Percentiles rank a stretch among this genome's conserved stretches.
Conservation (phyloP, 495 filamentous ascomycete genomes). For the Penicillium malachiteum region DNA sequence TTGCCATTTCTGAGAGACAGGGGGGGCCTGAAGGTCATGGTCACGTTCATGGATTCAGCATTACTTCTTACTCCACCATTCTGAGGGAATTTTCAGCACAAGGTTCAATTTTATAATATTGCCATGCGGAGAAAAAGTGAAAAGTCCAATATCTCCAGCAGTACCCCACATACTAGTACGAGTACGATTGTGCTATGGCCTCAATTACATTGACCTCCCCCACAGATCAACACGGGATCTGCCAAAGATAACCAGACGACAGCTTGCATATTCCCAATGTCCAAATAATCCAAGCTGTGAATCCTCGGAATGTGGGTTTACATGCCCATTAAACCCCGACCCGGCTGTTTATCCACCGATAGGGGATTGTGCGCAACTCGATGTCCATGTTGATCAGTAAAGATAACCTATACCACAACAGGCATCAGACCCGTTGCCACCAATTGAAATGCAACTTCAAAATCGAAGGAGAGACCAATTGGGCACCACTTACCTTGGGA, state of each 20-base stretch:
- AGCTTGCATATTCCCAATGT: too few relatives aligned
- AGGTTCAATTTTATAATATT: too few relatives aligned
- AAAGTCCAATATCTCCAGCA: background rate
- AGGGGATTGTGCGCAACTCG: conserved; percentile 26
- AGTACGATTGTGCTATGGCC: background rate
- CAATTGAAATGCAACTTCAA: background rate
- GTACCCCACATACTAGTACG: background rate
- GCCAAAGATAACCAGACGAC: too few relatives aligned
- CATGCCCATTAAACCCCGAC: conserved; percentile 1
- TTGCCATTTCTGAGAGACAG: too few relatives aligned
- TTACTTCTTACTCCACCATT: too few relatives aligned
- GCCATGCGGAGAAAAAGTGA: too few relatives aligned
- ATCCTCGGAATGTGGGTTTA: background rate
- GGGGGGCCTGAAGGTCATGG: too few relatives aligned
- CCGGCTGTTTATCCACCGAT: conserved; percentile 16
- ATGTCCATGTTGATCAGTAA: conserved; percentile 30
- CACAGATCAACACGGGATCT: background rate
- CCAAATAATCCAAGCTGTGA: too few relatives aligned
- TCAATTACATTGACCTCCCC: background rate
- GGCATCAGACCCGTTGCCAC: background rate
- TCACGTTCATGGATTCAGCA: too few relatives aligned
- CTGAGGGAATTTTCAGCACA: too few relatives aligned
- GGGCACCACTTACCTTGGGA: conserved; percentile 19
- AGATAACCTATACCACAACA: conserved; percentile 18
- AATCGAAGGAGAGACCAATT: background rate